Percentiles rank a stretch among this genome's conserved stretches.
Conservation (phyloP, 305 asterid species). For the Fraxinus nigra region DNA sequence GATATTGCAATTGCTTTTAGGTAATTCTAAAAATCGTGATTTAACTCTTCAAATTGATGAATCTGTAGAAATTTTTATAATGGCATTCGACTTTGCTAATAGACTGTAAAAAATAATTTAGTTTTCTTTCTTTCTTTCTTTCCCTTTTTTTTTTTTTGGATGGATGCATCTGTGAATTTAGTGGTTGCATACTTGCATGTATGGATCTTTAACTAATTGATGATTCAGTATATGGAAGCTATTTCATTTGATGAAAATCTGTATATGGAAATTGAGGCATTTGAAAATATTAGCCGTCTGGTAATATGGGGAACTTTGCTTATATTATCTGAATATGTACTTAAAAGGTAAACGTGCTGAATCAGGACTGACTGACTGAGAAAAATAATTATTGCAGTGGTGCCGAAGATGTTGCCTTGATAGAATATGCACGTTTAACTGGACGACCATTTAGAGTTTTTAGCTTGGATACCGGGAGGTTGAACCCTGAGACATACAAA, state of each 20-base stretch:
- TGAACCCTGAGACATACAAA: conserved; percentile 79
- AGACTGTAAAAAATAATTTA: no score
- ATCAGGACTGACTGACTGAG: background rate
- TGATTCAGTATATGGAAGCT: background rate
- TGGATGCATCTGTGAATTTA: no score
- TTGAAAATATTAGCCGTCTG: background rate
- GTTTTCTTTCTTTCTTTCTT: no score
- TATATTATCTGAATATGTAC: background rate
- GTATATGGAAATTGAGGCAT: background rate
- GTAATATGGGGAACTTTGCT: background rate
- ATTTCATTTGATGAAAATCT: background rate
- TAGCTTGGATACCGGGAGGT: conserved; percentile 85
- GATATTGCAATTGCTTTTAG: no score
- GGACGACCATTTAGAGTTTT: conserved; percentile 89
- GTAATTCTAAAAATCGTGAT: background rate
- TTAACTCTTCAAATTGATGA: background rate
- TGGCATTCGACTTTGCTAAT: no score
- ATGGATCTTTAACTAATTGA: background rate
- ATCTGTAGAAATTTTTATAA: background rate
- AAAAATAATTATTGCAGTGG: conserved; percentile 52
- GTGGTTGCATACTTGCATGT: background rate
- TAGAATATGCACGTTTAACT: conserved; percentile 78
- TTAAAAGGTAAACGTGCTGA: background rate
- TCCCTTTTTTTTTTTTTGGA: no score
- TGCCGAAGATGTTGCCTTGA: conserved; percentile 92